Base-by-base conservation (phyloP, 805 yeast genomes). In the Candida nanaspora region DNA sequence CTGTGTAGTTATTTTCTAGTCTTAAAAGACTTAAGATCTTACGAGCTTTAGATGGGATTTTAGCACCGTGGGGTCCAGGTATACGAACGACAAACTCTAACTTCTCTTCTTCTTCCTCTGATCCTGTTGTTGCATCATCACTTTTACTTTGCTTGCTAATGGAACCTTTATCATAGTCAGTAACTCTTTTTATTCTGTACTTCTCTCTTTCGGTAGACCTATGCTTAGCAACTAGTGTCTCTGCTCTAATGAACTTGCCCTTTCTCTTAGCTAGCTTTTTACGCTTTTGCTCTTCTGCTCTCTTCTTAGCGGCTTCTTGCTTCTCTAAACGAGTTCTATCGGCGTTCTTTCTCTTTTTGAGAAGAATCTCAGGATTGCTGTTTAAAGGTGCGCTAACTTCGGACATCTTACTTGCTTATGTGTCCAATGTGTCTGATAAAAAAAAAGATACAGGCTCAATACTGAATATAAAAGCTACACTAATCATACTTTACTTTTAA, bases 321-420 rank as follows among this genome's bases (percentile, higher is more conserved):
- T 81, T 84, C 59, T 80, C 85, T 40, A 83, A 52, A 59, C 88
- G 74, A 49, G 80, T 68, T 59, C 82, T 69, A 59, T 84, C 91
- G 44, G 82, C 83, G 56, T 82, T 76, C 67, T 83, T 85, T 65
- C 94, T 78, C 68, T 84, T 85, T 56, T 80, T 78, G 46, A 85
- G 70, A 50, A 85, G 75, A 41, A 85, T 71, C 60, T 85, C 93
- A 30, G 93, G 91, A 56, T 80, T 82, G 21, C 82, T 71, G 57
- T 81, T 77, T 39, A 78, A 64, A 39, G 76, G 64, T 35, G 68
- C 71, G 4, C 40, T 41, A 18, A 44, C 44, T 39, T 41, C 52
- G n/a, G 52, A 41, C 57, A 53, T 53, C 20, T 6, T 35, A 20
- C n/a, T 13, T 13, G 6, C 7, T 10, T 9, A 10, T 9, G 10